Conservation (phyloP, 192 early-diverging fungal species). For the Linnemannia zychae region DNA sequence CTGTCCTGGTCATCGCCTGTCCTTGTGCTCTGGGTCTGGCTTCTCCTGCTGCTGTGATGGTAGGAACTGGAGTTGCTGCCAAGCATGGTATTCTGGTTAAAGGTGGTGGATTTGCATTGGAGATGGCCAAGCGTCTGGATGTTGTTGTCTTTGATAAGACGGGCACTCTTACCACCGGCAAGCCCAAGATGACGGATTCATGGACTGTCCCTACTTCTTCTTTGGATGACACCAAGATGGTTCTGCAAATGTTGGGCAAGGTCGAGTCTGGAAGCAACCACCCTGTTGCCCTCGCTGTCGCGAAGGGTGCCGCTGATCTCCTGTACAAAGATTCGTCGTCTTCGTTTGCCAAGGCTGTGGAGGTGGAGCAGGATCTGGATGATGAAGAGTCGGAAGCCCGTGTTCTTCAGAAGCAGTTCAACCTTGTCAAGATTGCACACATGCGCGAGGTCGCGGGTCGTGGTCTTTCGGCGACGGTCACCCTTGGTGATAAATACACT, state of each 20-base stretch:
- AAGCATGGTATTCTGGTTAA: constrained; percentile 75
- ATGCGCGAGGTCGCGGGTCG: constrained; percentile 75
- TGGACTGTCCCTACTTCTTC: constrained; percentile 22
- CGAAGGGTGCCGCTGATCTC: constrained; percentile 24
- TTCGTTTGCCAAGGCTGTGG: background rate
- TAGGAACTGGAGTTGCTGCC: constrained; percentile 79
- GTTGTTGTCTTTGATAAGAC: constrained; percentile 91
- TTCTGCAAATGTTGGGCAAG: constrained; percentile 59
- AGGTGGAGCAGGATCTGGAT: constrained; percentile 19
- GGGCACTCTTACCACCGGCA: constrained; percentile 81
- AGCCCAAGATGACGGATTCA: constrained; percentile 69
- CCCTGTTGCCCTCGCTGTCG: constrained; percentile 76
- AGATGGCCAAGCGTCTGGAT: constrained; percentile 70
- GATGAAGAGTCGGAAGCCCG: constrained; percentile 22
- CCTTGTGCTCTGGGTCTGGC: constrained; percentile 80
- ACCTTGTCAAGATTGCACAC: constrained; percentile 62
- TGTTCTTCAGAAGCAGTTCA: constrained; percentile 37
- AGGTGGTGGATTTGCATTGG: constrained; percentile 81
- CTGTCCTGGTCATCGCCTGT: constrained; percentile 79
- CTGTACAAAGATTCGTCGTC: constrained; percentile 15
- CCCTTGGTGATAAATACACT: constrained; percentile 39
- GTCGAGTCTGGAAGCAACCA: constrained; percentile 74
- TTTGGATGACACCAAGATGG: constrained; percentile 18
- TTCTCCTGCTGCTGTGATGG: constrained; percentile 81
- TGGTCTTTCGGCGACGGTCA: constrained; percentile 67